Percentiles rank a stretch among this genome's conserved stretches.
Evolutionary conservation across 163 green algal genomes (phyloP).

Genomic region (Scenedesmus sp.): DNA sequence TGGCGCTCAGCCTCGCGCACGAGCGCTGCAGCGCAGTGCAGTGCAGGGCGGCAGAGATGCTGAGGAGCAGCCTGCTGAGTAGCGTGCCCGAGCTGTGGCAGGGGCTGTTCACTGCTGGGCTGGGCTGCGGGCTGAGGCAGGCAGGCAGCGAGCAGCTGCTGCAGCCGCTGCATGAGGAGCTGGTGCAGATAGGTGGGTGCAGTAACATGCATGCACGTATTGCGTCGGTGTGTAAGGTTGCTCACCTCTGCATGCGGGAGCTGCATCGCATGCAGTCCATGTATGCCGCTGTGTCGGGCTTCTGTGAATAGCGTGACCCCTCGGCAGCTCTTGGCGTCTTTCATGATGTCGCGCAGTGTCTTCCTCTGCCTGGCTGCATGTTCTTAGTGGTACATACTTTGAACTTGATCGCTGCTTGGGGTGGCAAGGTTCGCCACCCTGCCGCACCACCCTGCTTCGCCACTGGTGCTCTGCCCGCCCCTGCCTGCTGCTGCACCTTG

Average conservation of each 20-base stretch:
- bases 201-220: too few species aligned
- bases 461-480: background rate
- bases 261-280: background rate
- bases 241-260: too few species aligned
- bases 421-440: too few species aligned
- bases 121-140: constrained; percentile 15
- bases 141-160: constrained; percentile 8
- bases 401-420: too few species aligned
- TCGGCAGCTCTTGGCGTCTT: background rate
- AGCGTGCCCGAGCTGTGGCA: constrained; percentile 40
- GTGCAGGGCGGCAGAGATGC: constrained; percentile 45
- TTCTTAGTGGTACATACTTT: background rate
- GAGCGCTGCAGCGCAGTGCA: constrained; percentile 50
- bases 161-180: constrained; percentile 37
- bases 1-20: constrained; percentile 38
- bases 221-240: too few species aligned
- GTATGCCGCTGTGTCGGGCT: background rate
- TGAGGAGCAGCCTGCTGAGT: constrained; percentile 34
- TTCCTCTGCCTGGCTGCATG: background rate
- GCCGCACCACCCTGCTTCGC: background rate
- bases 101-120: constrained; percentile 45
- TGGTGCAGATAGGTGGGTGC: constrained; percentile 42
- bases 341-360: background rate
- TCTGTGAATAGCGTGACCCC: background rate
- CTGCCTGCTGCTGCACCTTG: background rate